A percentile compares a stretch with the other conserved stretches of the same genome.
Conservation (phyloP, 305 asterid genomes). For the Fraxinus platypoda region DNA sequence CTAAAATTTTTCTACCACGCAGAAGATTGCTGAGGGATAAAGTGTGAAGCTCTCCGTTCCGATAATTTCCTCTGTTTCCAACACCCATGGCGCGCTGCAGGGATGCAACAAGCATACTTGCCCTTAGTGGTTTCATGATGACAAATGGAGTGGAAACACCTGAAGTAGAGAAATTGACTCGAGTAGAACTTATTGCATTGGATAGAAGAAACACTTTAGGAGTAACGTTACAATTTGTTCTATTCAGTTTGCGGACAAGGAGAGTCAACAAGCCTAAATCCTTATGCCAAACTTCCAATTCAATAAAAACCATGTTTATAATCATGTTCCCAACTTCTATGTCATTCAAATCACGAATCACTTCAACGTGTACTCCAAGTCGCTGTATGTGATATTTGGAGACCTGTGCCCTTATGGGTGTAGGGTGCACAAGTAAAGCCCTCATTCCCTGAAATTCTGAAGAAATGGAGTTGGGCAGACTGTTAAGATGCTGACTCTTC, state of each 20-base stretch:
- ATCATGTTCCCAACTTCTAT: conserved; percentile 21
- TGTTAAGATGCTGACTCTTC: conserved; percentile 32
- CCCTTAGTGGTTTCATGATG: conserved; percentile 74
- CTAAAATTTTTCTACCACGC: conserved; percentile 70
- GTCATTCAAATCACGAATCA: conserved; percentile 40
- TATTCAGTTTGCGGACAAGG: conserved; percentile 31
- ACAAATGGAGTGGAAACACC: conserved; percentile 44
- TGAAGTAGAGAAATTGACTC: conserved; percentile 24
- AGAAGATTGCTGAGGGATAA: conserved; percentile 65
- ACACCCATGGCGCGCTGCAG: conserved; percentile 81
- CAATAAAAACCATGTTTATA: conserved; percentile 58
- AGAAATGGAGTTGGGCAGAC: conserved; percentile 34
- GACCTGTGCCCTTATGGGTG: conserved; percentile 63
- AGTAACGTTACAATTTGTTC: conserved; percentile 18
- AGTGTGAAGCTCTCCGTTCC: conserved; percentile 52
- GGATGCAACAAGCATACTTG: conserved; percentile 83
- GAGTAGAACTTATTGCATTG: conserved; percentile 43
- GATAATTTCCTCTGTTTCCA: conserved; percentile 45
- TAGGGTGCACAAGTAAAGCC: conserved; percentile 80
- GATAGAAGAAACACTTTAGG: conserved; percentile 66
- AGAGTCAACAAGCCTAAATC: conserved; percentile 32
- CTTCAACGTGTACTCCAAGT: conserved; percentile 71
- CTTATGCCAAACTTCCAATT: conserved; percentile 74
- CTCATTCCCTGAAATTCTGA: conserved; percentile 66
- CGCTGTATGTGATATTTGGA: conserved; percentile 78